Percentiles rank a stretch among this genome's conserved stretches.
phyloP scores from a whole-genome alignment of 805 yeast species.

The Starmerella apicola region DNA sequence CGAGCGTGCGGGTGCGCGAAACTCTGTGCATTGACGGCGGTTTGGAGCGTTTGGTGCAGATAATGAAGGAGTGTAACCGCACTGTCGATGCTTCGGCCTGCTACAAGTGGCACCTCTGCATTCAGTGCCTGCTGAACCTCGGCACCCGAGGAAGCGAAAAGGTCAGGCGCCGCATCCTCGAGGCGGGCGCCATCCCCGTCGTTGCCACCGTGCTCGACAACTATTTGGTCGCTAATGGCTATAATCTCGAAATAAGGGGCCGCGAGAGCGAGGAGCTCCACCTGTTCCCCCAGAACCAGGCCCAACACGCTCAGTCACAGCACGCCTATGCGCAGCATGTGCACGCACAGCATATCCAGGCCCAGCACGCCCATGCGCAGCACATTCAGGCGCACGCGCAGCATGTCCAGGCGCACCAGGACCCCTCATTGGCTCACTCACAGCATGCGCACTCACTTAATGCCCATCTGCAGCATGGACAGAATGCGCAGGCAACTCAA shows the following conservation, averaged over 20 bases:
- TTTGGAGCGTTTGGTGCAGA: slow-evolving; percentile 71
- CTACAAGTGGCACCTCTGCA: slow-evolving; percentile 94
- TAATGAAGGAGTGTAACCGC: slow-evolving; percentile 46
- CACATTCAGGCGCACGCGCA: no score
- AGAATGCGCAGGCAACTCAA: neutral
- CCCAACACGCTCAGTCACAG: neutral
- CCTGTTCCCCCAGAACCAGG: neutral
- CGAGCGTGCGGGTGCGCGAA: slow-evolving; percentile 81
- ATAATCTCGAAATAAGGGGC: slow-evolving; percentile 13
- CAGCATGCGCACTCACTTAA: neutral
- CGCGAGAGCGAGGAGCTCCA: slow-evolving; percentile 7
- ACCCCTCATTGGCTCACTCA: neutral
- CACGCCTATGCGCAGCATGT: neutral
- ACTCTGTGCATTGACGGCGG: slow-evolving; percentile 87
- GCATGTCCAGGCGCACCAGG: neutral
- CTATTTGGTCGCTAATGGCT: slow-evolving; percentile 31
- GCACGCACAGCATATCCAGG: neutral
- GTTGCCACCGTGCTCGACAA: slow-evolving; percentile 87
- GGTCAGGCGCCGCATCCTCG: slow-evolving; percentile 73
- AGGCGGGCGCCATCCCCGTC: slow-evolving; percentile 84
- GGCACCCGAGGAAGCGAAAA: slow-evolving; percentile 89
- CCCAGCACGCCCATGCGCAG: neutral
- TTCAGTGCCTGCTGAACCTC: slow-evolving; percentile 80
- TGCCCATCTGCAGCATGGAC: neutral
- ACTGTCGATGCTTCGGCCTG: slow-evolving; percentile 35